A percentile compares a stretch with the other conserved stretches of the same genome.
Evolutionary conservation across 2,329 filamentous ascomycete genomes (phyloP).

Genomic region (Exophiala spinifera): DNA sequence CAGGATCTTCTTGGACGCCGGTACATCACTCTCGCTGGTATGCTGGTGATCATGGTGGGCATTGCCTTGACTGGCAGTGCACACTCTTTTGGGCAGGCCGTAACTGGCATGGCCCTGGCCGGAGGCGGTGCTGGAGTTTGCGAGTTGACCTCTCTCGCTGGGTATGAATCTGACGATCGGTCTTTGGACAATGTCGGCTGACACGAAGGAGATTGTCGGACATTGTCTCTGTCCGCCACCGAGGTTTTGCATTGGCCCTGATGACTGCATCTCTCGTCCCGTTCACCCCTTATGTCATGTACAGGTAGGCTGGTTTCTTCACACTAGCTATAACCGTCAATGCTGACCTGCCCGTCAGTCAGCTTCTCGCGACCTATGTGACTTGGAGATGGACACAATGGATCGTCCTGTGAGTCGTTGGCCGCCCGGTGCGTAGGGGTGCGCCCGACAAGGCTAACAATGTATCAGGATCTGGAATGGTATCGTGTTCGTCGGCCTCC

Average conservation of each 20-base stretch:
- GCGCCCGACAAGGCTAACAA: no score
- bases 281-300: constrained; percentile 39
- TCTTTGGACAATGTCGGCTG: no score
- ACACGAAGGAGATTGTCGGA: constrained; percentile 14
- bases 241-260: constrained; percentile 5
- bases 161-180: no score
- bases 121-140: constrained; percentile 13
- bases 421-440: no score
- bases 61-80: constrained; percentile 8
- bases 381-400: constrained; percentile 32
- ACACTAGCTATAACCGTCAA: not conserved
- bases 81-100: constrained; percentile 10
- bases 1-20: constrained; percentile 19
- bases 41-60: constrained; percentile 4
- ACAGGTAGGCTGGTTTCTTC: constrained; percentile 33
- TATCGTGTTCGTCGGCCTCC: constrained; percentile 4
- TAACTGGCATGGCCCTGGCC: constrained; percentile 9
- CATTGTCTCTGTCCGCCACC: constrained; percentile 13
- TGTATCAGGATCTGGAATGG: constrained; percentile 9
- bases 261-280: constrained; percentile 11
- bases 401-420: constrained; percentile 12
- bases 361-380: constrained; percentile 48
- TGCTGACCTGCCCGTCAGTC: constrained; percentile 30
- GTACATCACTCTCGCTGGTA: constrained; percentile 6
- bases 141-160: constrained; percentile 7